These are phyloP conservation scores for Globisporangium polare DNA, from an alignment of 352 stramenopile genomes.

Conservation along the genomic window DNA sequence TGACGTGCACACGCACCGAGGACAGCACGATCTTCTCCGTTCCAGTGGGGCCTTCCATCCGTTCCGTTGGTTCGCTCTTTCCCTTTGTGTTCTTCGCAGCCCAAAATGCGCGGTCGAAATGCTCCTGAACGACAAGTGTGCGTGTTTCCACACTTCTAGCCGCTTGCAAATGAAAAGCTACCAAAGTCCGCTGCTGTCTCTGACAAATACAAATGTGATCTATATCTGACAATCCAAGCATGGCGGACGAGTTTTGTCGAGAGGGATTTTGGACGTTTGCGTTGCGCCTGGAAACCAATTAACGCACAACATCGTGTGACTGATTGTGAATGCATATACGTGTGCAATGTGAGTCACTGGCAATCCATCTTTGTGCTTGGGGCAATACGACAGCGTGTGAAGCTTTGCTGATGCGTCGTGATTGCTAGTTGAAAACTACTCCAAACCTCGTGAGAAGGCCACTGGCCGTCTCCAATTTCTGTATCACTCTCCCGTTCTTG, in stretches of 20 bases:
- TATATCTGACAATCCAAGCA: too few species aligned
- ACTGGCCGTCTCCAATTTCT: constrained; percentile 92
- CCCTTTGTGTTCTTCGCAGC: neutral
- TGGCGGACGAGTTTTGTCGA: too few species aligned
- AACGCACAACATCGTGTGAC: neutral
- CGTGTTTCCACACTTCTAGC: too few species aligned
- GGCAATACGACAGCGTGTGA: constrained; percentile 92
- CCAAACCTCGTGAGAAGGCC: constrained; percentile 88
- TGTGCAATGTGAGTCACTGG: fast-evolving
- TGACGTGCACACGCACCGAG: constrained; percentile 35
- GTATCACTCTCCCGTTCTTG: constrained; percentile 67
- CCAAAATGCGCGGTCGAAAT: constrained; percentile 6
- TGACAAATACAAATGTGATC: too few species aligned
- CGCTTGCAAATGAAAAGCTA: too few species aligned
- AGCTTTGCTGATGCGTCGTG: constrained; percentile 92
- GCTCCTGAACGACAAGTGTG: too few species aligned
- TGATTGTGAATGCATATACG: fast-evolving
- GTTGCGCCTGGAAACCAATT: neutral
- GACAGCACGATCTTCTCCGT: constrained; percentile 79
- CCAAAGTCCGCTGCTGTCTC: too few species aligned
- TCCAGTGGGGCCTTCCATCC: constrained; percentile 58
- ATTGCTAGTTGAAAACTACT: constrained; percentile 96
- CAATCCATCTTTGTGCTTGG: constrained; percentile 87
- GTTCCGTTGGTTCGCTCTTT: constrained; percentile 20
- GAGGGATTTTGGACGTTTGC: neutral